A percentile compares a stretch with the other conserved stretches of the same genome.
Conservation (phyloP, 305 asterid genomes). For the Coffea humblotiana region DNA sequence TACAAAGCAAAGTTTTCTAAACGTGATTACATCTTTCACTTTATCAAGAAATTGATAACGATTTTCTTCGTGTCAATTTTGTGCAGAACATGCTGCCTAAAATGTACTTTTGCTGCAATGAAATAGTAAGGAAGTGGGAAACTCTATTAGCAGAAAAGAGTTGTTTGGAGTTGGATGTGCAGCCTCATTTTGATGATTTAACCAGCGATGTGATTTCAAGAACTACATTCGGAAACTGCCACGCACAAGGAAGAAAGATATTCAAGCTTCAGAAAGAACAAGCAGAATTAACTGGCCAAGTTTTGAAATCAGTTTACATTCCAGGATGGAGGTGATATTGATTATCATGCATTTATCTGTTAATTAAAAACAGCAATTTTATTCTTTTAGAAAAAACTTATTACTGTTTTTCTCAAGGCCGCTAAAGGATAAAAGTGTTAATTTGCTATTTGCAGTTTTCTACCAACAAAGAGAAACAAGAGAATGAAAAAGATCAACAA, state of each 20-base stretch:
- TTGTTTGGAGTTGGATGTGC: constrained; percentile 36
- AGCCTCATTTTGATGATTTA: constrained; percentile 38
- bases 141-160: constrained; percentile 1
- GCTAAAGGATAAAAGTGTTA: neutral
- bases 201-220: constrained; percentile 45
- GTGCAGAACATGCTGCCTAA: constrained; percentile 42
- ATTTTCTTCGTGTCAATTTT: neutral
- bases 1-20: too few species aligned
- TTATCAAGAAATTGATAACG: neutral
- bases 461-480: constrained; percentile 23
- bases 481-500: constrained; percentile 18
- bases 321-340: constrained; percentile 57
- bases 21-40: neutral
- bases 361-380: too few species aligned
- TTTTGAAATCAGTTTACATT: constrained; percentile 29
- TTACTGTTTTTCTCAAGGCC: neutral
- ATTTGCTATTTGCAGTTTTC: constrained; percentile 7
- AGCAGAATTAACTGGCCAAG: constrained; percentile 19
- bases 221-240: constrained; percentile 48
- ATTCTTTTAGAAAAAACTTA: too few species aligned
- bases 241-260: constrained; percentile 39
- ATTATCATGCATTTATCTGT: neutral
- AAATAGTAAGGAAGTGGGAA: constrained; percentile 41
- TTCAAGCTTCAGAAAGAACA: constrained; percentile 47
- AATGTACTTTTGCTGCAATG: constrained; percentile 32